Percentiles rank a stretch among this genome's conserved stretches.
Conservation (phyloP, 495 filamentous ascomycete genomes). For the Thermochaetoides thermophila region DNA sequence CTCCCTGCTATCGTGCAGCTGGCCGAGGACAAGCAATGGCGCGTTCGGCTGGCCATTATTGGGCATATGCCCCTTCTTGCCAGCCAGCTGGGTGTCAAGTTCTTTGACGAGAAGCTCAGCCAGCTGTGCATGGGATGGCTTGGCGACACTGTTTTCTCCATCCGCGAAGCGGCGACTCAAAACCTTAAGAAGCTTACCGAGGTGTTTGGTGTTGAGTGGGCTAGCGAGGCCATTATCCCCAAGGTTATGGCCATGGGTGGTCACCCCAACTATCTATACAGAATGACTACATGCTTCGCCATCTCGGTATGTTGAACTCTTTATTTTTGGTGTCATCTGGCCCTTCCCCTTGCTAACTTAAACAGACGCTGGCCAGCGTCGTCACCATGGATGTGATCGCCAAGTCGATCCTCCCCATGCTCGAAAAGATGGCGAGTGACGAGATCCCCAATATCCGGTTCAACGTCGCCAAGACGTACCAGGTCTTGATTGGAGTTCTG, state of each 20-base stretch:
- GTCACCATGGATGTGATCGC: conserved; percentile 85
- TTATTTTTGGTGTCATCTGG: not conserved
- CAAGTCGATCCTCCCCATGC: conserved; percentile 84
- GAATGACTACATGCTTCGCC: conserved; percentile 98
- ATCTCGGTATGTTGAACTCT: conserved; percentile 59
- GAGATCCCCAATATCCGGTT: conserved; percentile 98
- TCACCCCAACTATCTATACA: conserved; percentile 96
- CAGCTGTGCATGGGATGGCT: conserved; percentile 97
- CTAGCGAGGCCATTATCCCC: conserved; percentile 91
- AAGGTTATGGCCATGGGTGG: conserved; percentile 97
- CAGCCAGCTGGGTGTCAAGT: conserved; percentile 87
- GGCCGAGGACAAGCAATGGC: conserved; percentile 99
- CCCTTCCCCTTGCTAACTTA: conserved; percentile 16
- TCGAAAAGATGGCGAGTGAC: conserved; percentile 81
- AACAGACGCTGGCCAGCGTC: conserved; percentile 79
- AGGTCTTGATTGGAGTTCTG: conserved; percentile 72
- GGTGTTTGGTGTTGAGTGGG: conserved; percentile 96
- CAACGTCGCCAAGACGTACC: conserved; percentile 97
- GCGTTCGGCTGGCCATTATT: conserved; percentile 92
- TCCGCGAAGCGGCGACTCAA: conserved; percentile 89
- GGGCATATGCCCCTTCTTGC: conserved; percentile 97
- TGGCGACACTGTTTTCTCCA: conserved; percentile 97
- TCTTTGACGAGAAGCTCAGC: conserved; percentile 95
- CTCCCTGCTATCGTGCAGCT: conserved; percentile 96
- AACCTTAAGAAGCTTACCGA: conserved; percentile 97